phyloP scores from a whole-genome alignment of 805 yeast genomes.

The Ogataea chonburiensis region DNA sequence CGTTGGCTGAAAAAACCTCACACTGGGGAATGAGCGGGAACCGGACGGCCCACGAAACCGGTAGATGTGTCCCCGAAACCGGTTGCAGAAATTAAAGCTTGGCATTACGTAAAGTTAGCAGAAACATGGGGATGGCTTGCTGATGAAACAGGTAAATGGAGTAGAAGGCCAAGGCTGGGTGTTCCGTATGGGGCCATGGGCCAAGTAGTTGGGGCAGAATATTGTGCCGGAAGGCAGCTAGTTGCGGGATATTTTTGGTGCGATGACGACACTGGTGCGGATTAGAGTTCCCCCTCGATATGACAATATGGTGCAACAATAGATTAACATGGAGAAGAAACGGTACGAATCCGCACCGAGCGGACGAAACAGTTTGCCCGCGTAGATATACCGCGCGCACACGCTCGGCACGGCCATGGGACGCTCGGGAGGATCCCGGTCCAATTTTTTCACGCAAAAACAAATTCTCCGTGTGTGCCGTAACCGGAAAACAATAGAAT shows the following conservation, averaged over 20 bases:
- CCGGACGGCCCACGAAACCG: not conserved
- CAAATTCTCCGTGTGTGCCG: slow-evolving; percentile 9
- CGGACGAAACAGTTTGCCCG: too few species aligned
- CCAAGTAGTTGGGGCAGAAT: too few species aligned
- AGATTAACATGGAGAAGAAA: not conserved
- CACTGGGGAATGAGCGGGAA: slow-evolving; percentile 1
- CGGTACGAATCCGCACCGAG: not conserved
- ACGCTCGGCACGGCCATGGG: slow-evolving; percentile 12
- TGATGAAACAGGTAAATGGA: not conserved
- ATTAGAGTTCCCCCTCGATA: not conserved
- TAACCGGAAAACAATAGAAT: slow-evolving; percentile 6
- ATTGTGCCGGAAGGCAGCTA: too few species aligned
- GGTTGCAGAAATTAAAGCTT: slow-evolving; percentile 7
- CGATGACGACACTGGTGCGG: not conserved
- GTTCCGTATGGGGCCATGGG: too few species aligned
- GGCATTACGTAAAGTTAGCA: slow-evolving; percentile 8
- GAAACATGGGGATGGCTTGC: slow-evolving; percentile 3
- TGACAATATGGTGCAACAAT: not conserved
- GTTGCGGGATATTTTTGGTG: not conserved
- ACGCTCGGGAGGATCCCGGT: slow-evolving; percentile 9
- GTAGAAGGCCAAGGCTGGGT: too few species aligned
- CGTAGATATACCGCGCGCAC: too few species aligned
- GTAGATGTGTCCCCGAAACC: slow-evolving; percentile 6
- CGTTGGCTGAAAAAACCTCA: slow-evolving; percentile 11
- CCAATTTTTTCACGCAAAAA: slow-evolving; percentile 6